phyloP scores from a whole-genome alignment of 208 protist genomes.

The Blechomonas ayalai region DNA sequence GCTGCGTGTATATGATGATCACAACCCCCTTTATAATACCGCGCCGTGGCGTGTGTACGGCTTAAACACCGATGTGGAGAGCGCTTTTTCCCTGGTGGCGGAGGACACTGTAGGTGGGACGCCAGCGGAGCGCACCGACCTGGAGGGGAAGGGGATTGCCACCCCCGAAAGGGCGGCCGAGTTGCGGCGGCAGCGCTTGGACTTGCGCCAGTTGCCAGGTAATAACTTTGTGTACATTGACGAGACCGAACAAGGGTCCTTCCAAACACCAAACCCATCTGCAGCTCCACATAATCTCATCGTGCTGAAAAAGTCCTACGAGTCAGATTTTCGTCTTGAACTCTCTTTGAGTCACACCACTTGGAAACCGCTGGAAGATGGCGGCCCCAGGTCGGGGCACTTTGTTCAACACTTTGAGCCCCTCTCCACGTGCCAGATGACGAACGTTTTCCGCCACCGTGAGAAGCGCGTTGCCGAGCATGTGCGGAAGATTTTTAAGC shows the following conservation, averaged over 20 bases:
- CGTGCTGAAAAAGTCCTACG: constrained; percentile 64
- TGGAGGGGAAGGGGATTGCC: constrained; percentile 27
- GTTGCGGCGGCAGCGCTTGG: constrained; percentile 25
- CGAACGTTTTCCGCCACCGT: constrained; percentile 60
- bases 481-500: constrained; percentile 38
- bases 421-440: constrained; percentile 69
- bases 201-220: constrained; percentile 41
- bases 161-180: constrained; percentile 12
- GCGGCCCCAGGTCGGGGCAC: not conserved
- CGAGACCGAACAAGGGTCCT: constrained; percentile 17
- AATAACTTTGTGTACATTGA: constrained; percentile 37
- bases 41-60: constrained; percentile 57
- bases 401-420: constrained; percentile 30
- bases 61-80: constrained; percentile 27
- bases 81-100: constrained; percentile 28
- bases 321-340: constrained; percentile 63
- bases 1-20: constrained; percentile 50
- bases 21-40: constrained; percentile 50
- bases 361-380: constrained; percentile 3
- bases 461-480: constrained; percentile 52
- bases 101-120: constrained; percentile 23
- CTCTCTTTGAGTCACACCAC: constrained; percentile 53
- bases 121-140: constrained; percentile 23
- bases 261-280: constrained; percentile 8
- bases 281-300: constrained; percentile 40